Evolutionary conservation across 768 basidiomycete genomes (phyloP), one percentile per base, ranked within the genome.

Genomic region (Naganishia vishniacii): DNA sequence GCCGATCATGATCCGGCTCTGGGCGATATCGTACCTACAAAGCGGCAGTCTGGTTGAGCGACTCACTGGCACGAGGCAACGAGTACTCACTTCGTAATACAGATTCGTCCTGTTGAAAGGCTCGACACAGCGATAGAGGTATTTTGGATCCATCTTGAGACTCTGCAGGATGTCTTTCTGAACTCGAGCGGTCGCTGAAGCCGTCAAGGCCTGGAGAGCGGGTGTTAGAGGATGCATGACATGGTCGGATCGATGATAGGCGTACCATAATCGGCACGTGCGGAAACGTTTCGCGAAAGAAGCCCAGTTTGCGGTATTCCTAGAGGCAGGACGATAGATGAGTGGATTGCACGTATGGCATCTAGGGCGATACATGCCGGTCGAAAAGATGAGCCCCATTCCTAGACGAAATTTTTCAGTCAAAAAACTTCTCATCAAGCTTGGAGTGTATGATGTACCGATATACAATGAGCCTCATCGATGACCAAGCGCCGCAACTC

Each of bases 381-480:
- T 49, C 76, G 63, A 48, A 77, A 77, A 15, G 71, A 68, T 40
- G 68, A 62, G 4, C 76, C 76, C 76, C 76, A 77, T 67, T 75
- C 76, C 72, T 73, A 49, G 7, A 7, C n/a, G 23, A 11, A 42
- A 25, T 11, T 45, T n/a, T n/a, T 58, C 9, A 58, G 63, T 31
- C 3, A 28, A 49, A n/a, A n/a, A n/a, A n/a, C n/a, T n/a, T n/a
- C n/a, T n/a, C n/a, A n/a, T n/a, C n/a, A n/a, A n/a, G n/a, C n/a
- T n/a, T n/a, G n/a, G n/a, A n/a, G n/a, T n/a, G n/a, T 34, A 65
- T 61, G 48, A 16, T 73, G 53, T 56, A 73, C 77, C 12, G 75
- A 75, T 28, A 78, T 76, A 20, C 76, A 76, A 53, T 78, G 77
- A 5, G 77, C 75, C 68, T 78, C 78, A 58, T 78, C 78, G 23